Percentiles rank a stretch among this genome's conserved stretches.
Evolutionary conservation across 2,329 filamentous ascomycete species (phyloP).

Genomic region (Rutstroemia sp.): DNA sequence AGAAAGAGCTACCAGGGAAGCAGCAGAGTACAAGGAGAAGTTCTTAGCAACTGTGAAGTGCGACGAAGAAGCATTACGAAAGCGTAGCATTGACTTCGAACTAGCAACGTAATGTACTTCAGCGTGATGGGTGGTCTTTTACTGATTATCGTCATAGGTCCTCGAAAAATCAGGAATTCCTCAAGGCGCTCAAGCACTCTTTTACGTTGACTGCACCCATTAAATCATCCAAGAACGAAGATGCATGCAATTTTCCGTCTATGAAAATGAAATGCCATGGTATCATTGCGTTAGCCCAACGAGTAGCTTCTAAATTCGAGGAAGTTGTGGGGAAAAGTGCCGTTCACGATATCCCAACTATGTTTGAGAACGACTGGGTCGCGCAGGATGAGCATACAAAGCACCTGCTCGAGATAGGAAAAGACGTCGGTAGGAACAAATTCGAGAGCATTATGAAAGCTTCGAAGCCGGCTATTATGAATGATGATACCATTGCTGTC

Average conservation of each 20-base stretch:
- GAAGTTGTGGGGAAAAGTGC: constrained; percentile 1
- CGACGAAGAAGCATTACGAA: not conserved
- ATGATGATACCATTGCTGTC: not conserved
- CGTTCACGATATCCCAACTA: not conserved
- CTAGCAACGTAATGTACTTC: not conserved
- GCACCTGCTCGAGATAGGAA: not conserved
- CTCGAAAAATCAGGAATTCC: not conserved
- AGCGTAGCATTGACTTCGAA: not conserved
- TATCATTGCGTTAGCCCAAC: not conserved
- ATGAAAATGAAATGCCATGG: not conserved
- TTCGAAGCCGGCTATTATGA: not conserved
- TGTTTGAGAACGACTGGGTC: not conserved
- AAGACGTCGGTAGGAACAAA: not conserved
- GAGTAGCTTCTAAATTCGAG: not conserved
- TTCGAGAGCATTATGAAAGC: constrained; percentile 6
- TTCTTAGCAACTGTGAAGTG: not conserved
- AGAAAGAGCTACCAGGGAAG: not conserved
- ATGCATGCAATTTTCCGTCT: not conserved
- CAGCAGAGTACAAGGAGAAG: not conserved
- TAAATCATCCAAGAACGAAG: not conserved
- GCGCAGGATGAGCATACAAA: not conserved
- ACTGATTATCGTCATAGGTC: not conserved
- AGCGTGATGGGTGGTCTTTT: not conserved
- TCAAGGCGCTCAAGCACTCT: not conserved
- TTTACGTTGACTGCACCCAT: not conserved